These are phyloP conservation scores for Hirschfeldia incana DNA, from an alignment of 345 rosid genomes.

Conservation along the genomic window DNA sequence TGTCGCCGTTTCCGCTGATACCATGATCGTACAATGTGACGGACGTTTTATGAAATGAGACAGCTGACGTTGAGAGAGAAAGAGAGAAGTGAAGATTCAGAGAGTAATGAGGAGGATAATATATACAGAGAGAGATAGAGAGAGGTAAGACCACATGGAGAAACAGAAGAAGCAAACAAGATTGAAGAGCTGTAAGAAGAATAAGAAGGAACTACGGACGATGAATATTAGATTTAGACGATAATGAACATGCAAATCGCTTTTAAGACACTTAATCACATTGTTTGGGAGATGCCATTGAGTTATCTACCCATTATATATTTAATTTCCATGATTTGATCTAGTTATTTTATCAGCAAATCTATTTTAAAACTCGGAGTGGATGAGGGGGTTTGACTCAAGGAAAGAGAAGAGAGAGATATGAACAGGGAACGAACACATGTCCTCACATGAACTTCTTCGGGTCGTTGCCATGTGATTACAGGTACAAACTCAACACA, in stretches of 20 bases:
- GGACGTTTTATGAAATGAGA: constrained; percentile 1
- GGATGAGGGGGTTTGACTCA: constrained; percentile 28
- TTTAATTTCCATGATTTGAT: constrained; percentile 9
- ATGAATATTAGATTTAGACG: constrained; percentile 27
- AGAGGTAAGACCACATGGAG: constrained; percentile 37
- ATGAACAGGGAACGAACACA: constrained; percentile 33
- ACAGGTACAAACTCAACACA: constrained; percentile 28
- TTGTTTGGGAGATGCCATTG: constrained; percentile 17
- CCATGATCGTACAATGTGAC: constrained; percentile 18
- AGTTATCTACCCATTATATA: not conserved
- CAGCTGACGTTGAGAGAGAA: not conserved
- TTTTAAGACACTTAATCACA: not conserved
- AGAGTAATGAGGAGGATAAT: constrained; percentile 19
- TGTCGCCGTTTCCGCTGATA: constrained; percentile 21
- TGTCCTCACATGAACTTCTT: constrained; percentile 37
- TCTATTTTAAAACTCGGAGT: not conserved
- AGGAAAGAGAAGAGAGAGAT: not conserved
- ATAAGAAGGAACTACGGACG: constrained; percentile 30
- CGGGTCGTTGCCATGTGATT: constrained; percentile 31
- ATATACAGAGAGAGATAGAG: not conserved
- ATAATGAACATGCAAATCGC: constrained; percentile 30
- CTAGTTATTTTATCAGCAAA: constrained; percentile 1
- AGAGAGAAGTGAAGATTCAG: constrained; percentile 22
- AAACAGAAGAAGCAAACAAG: constrained; percentile 36
- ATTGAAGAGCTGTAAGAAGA: constrained; percentile 38